Base-by-base conservation (phyloP, 495 filamentous ascomycete species). In the Mycothermus thermophilus region DNA sequence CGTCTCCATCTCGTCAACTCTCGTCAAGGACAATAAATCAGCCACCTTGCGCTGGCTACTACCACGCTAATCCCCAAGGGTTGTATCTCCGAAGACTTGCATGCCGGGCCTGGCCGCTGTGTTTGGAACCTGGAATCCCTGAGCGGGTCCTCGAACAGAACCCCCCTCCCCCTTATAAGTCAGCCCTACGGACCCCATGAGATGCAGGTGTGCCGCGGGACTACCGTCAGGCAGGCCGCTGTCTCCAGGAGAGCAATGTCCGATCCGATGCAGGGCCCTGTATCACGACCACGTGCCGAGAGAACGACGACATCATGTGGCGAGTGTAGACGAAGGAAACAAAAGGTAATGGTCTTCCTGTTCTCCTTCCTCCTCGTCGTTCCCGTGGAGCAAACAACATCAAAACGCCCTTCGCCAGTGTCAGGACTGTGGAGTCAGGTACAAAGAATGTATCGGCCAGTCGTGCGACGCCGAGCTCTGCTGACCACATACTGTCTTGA, bases 321-420 rank as follows among this genome's bases (percentile, higher is more conserved):
- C 1, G 58, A 61, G 41, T 61, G 58, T 27, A 48, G 58, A 30
- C 37, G 58, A 32, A 43, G 58, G 41, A 61, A 61, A 34, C 58
- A 61, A 34, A 59, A 53, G 54, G 58, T 61, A 43, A 17, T 38
- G 20, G 29, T 18, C 13, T 8, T 30, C 15, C 14, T 18, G 15
- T 22, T 27, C 24, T n/a, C n/a, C n/a, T n/a, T n/a, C n/a, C n/a
- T n/a, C n/a, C n/a, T n/a, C n/a, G n/a, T n/a, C n/a, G n/a, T n/a
- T n/a, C n/a, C n/a, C n/a, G n/a, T n/a, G n/a, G n/a, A n/a, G n/a
- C n/a, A n/a, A n/a, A n/a, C n/a, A n/a, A n/a, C n/a, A n/a, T n/a
- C n/a, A n/a, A n/a, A n/a, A n/a, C n/a, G n/a, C n/a, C n/a, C n/a
- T n/a, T n/a, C n/a, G n/a, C n/a, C n/a, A n/a, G n/a, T n/a, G n/a